A percentile compares a stretch with the other conserved stretches of the same genome.
Conservation (phyloP, 1,284 basidiomycete species). For the Malassezia caprae region DNA sequence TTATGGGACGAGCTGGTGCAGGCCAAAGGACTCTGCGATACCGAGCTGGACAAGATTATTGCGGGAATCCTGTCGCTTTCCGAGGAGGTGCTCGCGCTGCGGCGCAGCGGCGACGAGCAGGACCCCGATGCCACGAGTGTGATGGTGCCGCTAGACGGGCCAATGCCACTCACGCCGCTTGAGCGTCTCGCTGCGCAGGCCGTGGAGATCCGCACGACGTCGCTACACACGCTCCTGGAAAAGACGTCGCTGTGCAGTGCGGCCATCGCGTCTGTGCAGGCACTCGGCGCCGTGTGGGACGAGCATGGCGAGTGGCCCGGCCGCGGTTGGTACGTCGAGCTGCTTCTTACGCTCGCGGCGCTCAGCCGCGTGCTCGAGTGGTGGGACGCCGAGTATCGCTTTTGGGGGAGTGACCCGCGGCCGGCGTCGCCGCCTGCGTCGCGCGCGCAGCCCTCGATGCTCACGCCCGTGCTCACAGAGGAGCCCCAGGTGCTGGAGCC, state of each 20-base stretch:
- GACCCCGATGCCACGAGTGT: slow-evolving; percentile 11
- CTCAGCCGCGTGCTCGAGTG: slow-evolving; percentile 94
- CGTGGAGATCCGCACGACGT: slow-evolving; percentile 87
- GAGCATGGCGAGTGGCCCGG: slow-evolving; percentile 96
- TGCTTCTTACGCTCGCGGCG: slow-evolving; percentile 76
- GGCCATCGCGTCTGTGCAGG: slow-evolving; percentile 78
- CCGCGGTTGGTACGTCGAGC: slow-evolving; percentile 93
- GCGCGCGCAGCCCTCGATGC: not conserved
- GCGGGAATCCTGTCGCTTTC: not conserved
- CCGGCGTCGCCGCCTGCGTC: slow-evolving; percentile 20
- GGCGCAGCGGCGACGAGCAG: not conserved
- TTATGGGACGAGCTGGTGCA: slow-evolving; percentile 12
- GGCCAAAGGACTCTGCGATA: slow-evolving; percentile 11
- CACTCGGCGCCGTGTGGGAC: slow-evolving; percentile 87
- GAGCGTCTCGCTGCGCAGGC: slow-evolving; percentile 88
- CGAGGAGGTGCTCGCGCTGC: not conserved
- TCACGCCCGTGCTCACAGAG: not conserved
- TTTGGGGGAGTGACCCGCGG: slow-evolving; percentile 79
- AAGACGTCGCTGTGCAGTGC: slow-evolving; percentile 74
- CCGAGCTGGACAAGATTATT: slow-evolving; percentile 14
- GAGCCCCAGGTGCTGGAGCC: not conserved
- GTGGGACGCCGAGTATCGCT: slow-evolving; percentile 99
- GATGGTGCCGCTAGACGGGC: slow-evolving; percentile 10
- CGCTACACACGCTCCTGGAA: slow-evolving; percentile 70
- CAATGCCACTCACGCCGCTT: slow-evolving; percentile 52